Evolutionary conservation across 179 eudicot species (phyloP), one percentile per base, ranked within the genome.

Genomic region (Amaranthus tricolor): DNA sequence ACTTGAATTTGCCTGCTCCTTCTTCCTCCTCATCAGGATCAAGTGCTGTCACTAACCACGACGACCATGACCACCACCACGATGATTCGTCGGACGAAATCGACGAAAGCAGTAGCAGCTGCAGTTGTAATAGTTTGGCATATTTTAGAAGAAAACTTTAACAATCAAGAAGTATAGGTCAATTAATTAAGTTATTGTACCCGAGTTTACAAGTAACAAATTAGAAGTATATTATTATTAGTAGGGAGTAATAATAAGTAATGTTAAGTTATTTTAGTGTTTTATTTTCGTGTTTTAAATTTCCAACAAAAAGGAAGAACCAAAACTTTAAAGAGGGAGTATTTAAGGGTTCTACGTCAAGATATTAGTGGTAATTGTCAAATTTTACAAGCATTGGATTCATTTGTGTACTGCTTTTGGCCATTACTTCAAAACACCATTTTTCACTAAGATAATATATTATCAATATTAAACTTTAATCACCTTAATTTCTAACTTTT

Each of bases 1-100:
- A 86, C 73, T 82, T 89, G 83, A 88, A 90, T 70, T 81, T 83
- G 4, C 79, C 77, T 61, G 82, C 86, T 47, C 91, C 96, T 5
- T 87, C 82, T 62, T 74, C 87, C 6, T 88, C 93, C 2, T 88
- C 89, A 3, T 93, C 97, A 3, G 97, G 86, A 21, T 89, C 97
- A 0, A 95, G 99, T 75, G 97, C 91, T 0, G 79, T 95, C 52
- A 95, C 99, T 19, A n/a, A 47, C 55, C 50, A 45, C 12, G 57
- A 53, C 40, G 13, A 9, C 43, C 24, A 24, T 11, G 19, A 40
- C 16, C 17, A 66, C 20, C 47, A 51, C 20, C 73, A 66, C 61
- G 66, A 53, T 1, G 71, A n/a, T 47, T 77, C 78, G 14, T 62
- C 88, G 12, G 90, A 80, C 24, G 98, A 83, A n/a, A 82, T 70